phyloP scores from a whole-genome alignment of 805 yeast genomes.

The Tetrapisispora taiwanensis region DNA sequence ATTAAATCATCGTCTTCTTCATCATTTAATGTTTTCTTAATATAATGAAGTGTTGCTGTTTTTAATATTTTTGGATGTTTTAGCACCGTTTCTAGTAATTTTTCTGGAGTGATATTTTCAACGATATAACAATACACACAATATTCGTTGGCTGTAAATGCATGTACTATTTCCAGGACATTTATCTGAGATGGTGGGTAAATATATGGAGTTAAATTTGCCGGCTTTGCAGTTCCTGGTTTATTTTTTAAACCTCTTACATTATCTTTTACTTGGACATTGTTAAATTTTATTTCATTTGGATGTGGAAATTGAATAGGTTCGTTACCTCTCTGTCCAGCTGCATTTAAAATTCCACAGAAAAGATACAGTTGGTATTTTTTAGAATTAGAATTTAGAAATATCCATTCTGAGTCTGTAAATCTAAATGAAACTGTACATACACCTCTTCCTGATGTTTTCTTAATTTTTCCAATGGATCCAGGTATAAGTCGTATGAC shows the following conservation, averaged over 20 bases:
- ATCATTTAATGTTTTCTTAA: constrained; percentile 31
- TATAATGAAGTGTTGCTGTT: constrained; percentile 39
- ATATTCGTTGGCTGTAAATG: constrained; percentile 43
- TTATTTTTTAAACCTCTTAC: constrained; percentile 68
- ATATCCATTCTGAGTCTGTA: constrained; percentile 32
- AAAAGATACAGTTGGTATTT: constrained; percentile 39
- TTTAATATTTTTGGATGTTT: constrained; percentile 43
- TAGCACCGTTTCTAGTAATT: constrained; percentile 33
- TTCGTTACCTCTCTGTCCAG: constrained; percentile 33
- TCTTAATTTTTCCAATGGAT: constrained; percentile 24
- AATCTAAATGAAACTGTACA: constrained; percentile 36
- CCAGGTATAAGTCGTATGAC: constrained; percentile 43
- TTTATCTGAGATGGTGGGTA: constrained; percentile 29
- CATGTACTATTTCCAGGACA: constrained; percentile 44
- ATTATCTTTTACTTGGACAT: constrained; percentile 38
- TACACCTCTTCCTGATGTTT: constrained; percentile 38
- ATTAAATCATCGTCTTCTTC: constrained; percentile 63
- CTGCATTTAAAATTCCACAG: constrained; percentile 38
- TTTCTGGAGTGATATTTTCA: constrained; percentile 35
- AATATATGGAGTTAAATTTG: constrained; percentile 54
- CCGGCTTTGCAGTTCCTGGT: constrained; percentile 74
- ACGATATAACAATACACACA: constrained; percentile 52
- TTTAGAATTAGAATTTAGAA: constrained; percentile 25
- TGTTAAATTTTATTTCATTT: constrained; percentile 57
- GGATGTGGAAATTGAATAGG: constrained; percentile 61